These are phyloP conservation scores for Nicotiana obtusifolia DNA, from an alignment of 257 asterid species.

Conservation along the genomic window DNA sequence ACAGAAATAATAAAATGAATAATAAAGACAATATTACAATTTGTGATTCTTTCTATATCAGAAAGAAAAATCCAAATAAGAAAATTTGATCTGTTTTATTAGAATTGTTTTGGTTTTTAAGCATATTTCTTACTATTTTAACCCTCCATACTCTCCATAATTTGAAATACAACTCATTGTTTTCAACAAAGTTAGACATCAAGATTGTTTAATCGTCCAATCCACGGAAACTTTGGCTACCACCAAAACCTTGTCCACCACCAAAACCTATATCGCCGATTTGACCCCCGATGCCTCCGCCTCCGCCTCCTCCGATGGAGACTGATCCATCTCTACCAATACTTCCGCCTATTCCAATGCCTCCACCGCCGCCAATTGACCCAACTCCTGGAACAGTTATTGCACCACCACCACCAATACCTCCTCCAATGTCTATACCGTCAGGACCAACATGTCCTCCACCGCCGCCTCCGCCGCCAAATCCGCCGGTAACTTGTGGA, in stretches of 20 bases:
- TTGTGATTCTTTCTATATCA: no score
- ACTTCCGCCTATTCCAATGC: slow-evolving; percentile 2
- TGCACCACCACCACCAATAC: not conserved
- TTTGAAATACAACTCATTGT: not conserved
- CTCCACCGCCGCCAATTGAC: slow-evolving; percentile 8
- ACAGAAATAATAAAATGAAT: no score
- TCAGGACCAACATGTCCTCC: not conserved
- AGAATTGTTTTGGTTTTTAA: no score
- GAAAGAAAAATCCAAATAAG: no score
- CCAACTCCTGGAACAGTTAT: not conserved
- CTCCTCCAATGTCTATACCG: slow-evolving; percentile 5
- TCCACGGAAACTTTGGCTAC: not conserved
- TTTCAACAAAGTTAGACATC: not conserved
- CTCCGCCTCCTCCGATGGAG: not conserved
- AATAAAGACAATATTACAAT: no score
- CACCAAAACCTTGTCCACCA: not conserved
- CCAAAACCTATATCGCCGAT: not conserved
- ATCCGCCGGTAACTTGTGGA: not conserved
- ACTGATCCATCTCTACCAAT: not conserved
- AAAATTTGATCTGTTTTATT: no score
- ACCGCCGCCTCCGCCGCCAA: slow-evolving; percentile 6
- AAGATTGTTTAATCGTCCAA: not conserved
- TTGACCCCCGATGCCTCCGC: not conserved
- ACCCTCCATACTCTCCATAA: not conserved
- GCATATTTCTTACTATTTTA: no score